Percentiles rank a stretch among this genome's conserved stretches.
phyloP scores from a whole-genome alignment of 805 yeast species.

The Jamesozyma spencerorum region DNA sequence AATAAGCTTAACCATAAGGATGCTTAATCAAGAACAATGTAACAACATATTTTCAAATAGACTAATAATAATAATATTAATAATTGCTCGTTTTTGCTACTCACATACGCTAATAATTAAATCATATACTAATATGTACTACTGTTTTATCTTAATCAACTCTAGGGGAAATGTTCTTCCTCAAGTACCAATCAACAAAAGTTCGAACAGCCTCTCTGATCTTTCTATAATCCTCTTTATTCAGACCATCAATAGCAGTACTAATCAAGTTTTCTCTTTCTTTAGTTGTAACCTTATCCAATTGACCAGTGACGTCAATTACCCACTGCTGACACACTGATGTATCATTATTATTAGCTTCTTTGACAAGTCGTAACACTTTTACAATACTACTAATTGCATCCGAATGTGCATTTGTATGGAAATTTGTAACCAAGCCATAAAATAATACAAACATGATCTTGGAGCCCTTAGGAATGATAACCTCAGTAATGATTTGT shows the following conservation, averaged over 20 bases:
- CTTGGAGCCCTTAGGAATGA: slow-evolving; percentile 45
- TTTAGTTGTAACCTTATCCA: slow-evolving; percentile 54
- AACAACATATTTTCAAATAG: background rate
- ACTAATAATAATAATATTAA: background rate
- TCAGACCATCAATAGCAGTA: slow-evolving; percentile 50
- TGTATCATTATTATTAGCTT: slow-evolving; percentile 33
- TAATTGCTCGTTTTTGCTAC: background rate
- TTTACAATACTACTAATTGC: slow-evolving; percentile 67
- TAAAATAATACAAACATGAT: slow-evolving; percentile 45
- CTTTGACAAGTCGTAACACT: slow-evolving; percentile 46
- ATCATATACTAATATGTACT: background rate
- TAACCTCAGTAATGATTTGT: slow-evolving; percentile 37
- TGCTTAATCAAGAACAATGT: too few species aligned
- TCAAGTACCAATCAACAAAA: slow-evolving; percentile 73
- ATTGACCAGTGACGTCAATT: slow-evolving; percentile 34
- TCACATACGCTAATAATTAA: background rate
- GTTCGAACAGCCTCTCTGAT: slow-evolving; percentile 64
- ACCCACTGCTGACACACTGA: slow-evolving; percentile 47
- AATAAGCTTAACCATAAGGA: slow-evolving; percentile 37
- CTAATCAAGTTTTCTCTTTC: slow-evolving; percentile 58
- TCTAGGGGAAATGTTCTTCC: slow-evolving; percentile 57
- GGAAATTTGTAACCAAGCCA: slow-evolving; percentile 66
- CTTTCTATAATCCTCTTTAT: slow-evolving; percentile 61
- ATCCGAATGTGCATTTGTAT: slow-evolving; percentile 59
- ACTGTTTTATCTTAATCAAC: slow-evolving; percentile 12